Conservation (phyloP, 2,329 filamentous ascomycete genomes). For the Sarocladiaceae sp. region DNA sequence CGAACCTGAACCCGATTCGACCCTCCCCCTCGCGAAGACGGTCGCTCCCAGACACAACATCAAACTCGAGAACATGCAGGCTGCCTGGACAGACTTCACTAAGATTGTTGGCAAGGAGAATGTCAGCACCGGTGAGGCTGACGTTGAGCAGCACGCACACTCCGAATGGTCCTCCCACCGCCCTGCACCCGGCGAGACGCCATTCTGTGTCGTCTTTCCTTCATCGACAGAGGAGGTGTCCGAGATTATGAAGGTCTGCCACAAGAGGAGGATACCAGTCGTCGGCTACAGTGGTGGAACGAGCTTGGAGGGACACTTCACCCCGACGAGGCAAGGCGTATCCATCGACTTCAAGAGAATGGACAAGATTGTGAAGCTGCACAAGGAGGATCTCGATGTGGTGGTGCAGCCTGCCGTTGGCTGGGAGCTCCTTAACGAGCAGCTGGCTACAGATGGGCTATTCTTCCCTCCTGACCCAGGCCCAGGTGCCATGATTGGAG, state of each 20-base stretch:
- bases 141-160: constrained; percentile 50
- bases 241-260: constrained; percentile 83
- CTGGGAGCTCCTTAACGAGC: constrained; percentile 81
- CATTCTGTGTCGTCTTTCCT: constrained; percentile 72
- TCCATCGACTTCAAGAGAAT: constrained; percentile 83
- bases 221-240: constrained; percentile 74
- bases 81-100: constrained; percentile 63
- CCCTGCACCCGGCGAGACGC: constrained; percentile 38
- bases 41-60: constrained; percentile 50
- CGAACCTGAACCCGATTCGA: constrained; percentile 47
- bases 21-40: constrained; percentile 48
- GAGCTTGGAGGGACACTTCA: constrained; percentile 82
- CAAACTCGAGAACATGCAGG: constrained; percentile 57
- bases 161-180: constrained; percentile 60
- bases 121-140: constrained; percentile 52
- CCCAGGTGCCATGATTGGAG: constrained; percentile 86
- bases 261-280: constrained; percentile 72
- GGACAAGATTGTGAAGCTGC: constrained; percentile 71
- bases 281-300: constrained; percentile 85
- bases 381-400: constrained; percentile 72
- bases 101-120: constrained; percentile 58
- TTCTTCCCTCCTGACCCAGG: constrained; percentile 93
- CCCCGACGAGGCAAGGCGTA: constrained; percentile 74
- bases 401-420: constrained; percentile 76
- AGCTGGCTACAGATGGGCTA: constrained; percentile 63